phyloP scores from a whole-genome alignment of 345 rosid species.

The Syzygium aromaticum region DNA sequence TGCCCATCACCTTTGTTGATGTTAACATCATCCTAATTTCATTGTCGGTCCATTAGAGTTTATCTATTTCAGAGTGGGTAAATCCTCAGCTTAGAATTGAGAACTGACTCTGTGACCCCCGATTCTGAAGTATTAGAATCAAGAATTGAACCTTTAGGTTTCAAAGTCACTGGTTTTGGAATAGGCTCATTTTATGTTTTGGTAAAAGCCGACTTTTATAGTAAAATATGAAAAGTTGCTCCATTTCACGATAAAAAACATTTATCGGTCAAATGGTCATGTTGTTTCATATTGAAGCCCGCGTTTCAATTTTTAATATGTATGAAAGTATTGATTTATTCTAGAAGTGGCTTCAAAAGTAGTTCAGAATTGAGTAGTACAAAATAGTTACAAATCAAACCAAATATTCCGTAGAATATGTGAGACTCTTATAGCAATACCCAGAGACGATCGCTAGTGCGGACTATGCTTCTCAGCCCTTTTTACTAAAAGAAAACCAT shows the following conservation, averaged over 20 bases:
- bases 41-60: background rate
- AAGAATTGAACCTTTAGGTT: background rate
- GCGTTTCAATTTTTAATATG: background rate
- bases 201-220: background rate
- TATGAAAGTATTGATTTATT: background rate
- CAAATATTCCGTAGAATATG: accelerated
- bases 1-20: background rate
- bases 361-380: background rate
- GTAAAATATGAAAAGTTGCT: background rate
- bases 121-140: accelerated
- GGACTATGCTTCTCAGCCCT: background rate
- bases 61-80: background rate
- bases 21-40: background rate
- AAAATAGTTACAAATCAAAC: background rate
- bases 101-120: background rate
- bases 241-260: background rate
- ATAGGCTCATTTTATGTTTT: background rate
- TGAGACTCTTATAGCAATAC: background rate
- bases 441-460: background rate
- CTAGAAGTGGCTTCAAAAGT: background rate
- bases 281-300: background rate
- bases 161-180: background rate
- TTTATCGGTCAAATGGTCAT: background rate
- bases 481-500: background rate
- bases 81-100: background rate